phyloP scores from a whole-genome alignment of 2,329 filamentous ascomycete genomes.

The Elsinoe australis region DNA sequence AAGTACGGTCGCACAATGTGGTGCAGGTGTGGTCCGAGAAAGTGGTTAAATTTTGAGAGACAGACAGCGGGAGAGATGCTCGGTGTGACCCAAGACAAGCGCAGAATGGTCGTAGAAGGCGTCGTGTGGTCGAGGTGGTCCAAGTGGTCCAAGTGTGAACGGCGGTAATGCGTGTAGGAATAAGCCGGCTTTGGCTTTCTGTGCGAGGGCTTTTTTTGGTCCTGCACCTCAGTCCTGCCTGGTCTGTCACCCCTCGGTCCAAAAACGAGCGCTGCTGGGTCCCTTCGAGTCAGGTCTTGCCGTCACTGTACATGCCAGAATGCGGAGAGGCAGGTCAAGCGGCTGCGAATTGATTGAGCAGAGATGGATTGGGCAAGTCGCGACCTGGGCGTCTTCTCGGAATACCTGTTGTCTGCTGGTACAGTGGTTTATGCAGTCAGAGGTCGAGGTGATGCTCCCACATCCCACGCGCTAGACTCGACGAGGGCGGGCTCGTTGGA shows the following conservation, averaged over 20 bases:
- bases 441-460: not conserved
- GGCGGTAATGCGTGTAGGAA: slow-evolving; percentile 8
- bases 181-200: slow-evolving; percentile 12
- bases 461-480: slow-evolving; percentile 12
- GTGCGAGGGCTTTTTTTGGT: slow-evolving; percentile 9
- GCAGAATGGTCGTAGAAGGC: not conserved
- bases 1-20: not conserved
- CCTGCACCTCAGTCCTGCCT: no score
- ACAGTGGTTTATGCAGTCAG: not conserved
- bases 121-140: slow-evolving; percentile 6
- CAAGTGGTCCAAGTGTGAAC: not conserved
- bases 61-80: not conserved
- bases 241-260: no score
- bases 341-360: no score
- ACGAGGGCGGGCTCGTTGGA: not conserved
- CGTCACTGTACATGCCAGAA: no score
- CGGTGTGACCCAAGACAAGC: not conserved
- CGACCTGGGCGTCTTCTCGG: no score
- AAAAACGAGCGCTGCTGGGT: no score
- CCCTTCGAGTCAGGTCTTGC: no score
- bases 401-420: not conserved
- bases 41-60: slow-evolving; percentile 10
- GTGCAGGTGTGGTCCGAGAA: slow-evolving; percentile 1
- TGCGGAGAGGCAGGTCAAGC: no score
- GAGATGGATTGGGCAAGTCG: no score